Conservation (phyloP, 2,329 filamentous ascomycete genomes). For the Cladophialophora chaetospira region DNA sequence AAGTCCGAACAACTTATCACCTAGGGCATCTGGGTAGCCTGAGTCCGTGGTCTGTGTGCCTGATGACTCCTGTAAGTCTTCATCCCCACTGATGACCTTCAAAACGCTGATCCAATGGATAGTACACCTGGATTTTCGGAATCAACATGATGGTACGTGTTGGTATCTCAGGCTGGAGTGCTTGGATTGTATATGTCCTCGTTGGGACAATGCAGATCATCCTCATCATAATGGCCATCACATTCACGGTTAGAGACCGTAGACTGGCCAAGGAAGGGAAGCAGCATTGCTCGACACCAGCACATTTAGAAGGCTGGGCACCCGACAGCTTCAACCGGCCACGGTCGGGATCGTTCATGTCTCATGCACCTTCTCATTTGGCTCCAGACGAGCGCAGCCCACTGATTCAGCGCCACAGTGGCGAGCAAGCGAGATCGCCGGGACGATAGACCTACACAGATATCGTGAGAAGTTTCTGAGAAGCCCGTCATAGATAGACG, state of each 20-base stretch:
- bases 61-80: slow-evolving; percentile 14
- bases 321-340: slow-evolving; percentile 3
- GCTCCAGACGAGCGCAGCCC: slow-evolving; percentile 18
- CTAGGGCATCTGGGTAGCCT: slow-evolving; percentile 19
- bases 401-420: slow-evolving; percentile 5
- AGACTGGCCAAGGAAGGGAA: slow-evolving; percentile 17
- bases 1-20: slow-evolving; percentile 21
- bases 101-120: not conserved
- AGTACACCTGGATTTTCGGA: slow-evolving; percentile 24
- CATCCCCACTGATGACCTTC: not conserved
- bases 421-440: not conserved
- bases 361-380: slow-evolving; percentile 8
- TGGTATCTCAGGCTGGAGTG: slow-evolving; percentile 12
- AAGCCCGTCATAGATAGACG: no score
- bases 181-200: slow-evolving; percentile 21
- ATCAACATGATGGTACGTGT: slow-evolving; percentile 22
- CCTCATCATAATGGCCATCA: slow-evolving; percentile 13
- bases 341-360: slow-evolving; percentile 5
- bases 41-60: slow-evolving; percentile 13
- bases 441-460: not conserved
- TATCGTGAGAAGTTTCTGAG: not conserved
- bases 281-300: slow-evolving; percentile 12
- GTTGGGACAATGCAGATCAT: slow-evolving; percentile 21
- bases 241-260: slow-evolving; percentile 18
- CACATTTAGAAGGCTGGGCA: slow-evolving; percentile 13